A percentile compares a stretch with the other conserved stretches of the same genome.
Evolutionary conservation across 176 grass and related monocot genomes (phyloP).

Genomic region (Oryza officinalis): DNA sequence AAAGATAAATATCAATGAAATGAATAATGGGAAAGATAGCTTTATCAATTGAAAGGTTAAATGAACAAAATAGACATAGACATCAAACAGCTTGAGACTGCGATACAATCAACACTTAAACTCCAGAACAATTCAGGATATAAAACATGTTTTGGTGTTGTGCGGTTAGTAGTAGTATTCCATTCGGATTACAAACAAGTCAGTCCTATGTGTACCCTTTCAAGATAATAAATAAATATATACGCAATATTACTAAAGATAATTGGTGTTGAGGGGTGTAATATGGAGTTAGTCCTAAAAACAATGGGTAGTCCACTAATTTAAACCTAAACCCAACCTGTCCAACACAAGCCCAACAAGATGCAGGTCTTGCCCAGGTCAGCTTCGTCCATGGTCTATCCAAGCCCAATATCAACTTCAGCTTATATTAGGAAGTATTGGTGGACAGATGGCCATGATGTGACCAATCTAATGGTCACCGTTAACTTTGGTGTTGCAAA

Average conservation of each 20-base stretch:
- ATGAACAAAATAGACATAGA: neutral
- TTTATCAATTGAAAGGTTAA: constrained; percentile 8
- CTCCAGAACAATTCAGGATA: neutral
- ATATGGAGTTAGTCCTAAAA: neutral
- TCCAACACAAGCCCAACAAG: neutral
- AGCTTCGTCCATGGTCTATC: no score
- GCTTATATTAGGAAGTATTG: no score
- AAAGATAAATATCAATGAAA: neutral
- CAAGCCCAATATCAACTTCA: no score
- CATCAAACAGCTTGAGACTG: neutral
- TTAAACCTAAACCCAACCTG: neutral
- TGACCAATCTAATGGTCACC: neutral
- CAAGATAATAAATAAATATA: neutral
- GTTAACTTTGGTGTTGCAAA: neutral
- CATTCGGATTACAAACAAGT: neutral
- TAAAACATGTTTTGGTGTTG: neutral
- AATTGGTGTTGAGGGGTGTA: neutral
- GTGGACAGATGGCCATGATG: no score
- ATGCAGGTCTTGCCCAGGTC: no score
- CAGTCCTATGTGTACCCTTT: neutral
- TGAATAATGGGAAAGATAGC: neutral
- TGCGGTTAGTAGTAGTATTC: neutral
- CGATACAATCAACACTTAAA: neutral
- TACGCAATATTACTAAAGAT: neutral
- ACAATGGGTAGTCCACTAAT: neutral